Evolutionary conservation across 257 asterid species (phyloP).

Genomic region (Solanum tarijense): DNA sequence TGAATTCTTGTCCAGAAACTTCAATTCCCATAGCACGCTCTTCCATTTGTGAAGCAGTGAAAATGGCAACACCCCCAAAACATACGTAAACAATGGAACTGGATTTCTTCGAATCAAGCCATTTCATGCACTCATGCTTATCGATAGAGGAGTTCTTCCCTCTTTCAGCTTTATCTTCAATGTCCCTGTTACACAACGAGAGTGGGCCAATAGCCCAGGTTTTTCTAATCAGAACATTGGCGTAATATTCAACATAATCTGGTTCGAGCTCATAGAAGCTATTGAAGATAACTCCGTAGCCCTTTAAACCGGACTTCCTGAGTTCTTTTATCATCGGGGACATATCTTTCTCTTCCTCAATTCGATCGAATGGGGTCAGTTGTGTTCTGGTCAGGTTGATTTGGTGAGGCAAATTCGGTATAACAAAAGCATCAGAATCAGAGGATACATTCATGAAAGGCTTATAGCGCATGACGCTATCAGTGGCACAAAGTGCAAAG

Average conservation of each 20-base stretch:
- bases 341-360: background rate
- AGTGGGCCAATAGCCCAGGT: slow-evolving; percentile 25
- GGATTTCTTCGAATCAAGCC: slow-evolving; percentile 49
- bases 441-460: slow-evolving; percentile 26
- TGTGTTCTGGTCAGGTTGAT: slow-evolving; percentile 17
- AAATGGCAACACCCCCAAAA: slow-evolving; percentile 4
- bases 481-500: slow-evolving; percentile 9
- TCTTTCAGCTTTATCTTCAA: slow-evolving; percentile 12
- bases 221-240: slow-evolving; percentile 7
- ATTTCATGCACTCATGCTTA: slow-evolving; percentile 34
- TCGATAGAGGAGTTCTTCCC: slow-evolving; percentile 39
- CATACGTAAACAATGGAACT: slow-evolving; percentile 44
- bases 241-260: slow-evolving; percentile 16
- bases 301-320: slow-evolving; percentile 5
- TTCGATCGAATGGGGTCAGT: slow-evolving; percentile 3
- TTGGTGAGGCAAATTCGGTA: slow-evolving; percentile 25
- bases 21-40: slow-evolving; percentile 8
- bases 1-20: slow-evolving; percentile 2
- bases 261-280: slow-evolving; percentile 40
- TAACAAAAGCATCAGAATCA: slow-evolving; percentile 31
- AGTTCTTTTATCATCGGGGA: background rate
- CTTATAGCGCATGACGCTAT: slow-evolving; percentile 12
- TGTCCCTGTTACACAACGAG: background rate
- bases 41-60: background rate
- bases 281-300: slow-evolving; percentile 34